Base-by-base conservation (phyloP, 73 alveolate genomes). In the Symbiodinium natans region DNA sequence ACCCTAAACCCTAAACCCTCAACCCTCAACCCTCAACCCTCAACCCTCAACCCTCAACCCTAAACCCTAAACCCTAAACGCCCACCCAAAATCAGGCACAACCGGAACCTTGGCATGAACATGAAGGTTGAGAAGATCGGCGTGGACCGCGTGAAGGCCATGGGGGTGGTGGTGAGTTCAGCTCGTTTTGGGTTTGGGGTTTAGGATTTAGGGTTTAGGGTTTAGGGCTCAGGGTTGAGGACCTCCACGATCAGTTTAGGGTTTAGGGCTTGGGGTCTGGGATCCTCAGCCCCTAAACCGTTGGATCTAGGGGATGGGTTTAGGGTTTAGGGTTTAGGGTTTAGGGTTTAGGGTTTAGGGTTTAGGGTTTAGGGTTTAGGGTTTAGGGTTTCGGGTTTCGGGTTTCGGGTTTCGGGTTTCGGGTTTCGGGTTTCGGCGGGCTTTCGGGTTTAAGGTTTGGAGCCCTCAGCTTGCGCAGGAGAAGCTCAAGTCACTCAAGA, bases 71-170 rank as follows among this genome's bases (percentile, higher is more conserved):
- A 63, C 34, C 9, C 9, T 63, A 21, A 5, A 63, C 1, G 10
- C 19, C 3, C 19, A 15, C 75, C 2, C n/a, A n/a, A n/a, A n/a
- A n/a, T n/a, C n/a, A 92, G 98, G 68, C 98, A 92, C 98, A 92
- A 92, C 33, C 82, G 98, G 6, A 92, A 92, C 75, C 92, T 92
- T n/a, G 98, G 98, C 27, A 92, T 92, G 98, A 92, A 92, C 92
- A 92, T 92, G 98, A 92, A 92, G 33, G 98, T 92, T 7, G 98
- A 92, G 83, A 92, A 92, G 68, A 77, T 92, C 17, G 98, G 98
- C 43, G 98, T 77, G 21, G 98, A 92, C 83, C 90, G 98, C 41
- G 82, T 92, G 83, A 89, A 89, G 75, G 77, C 77, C 29, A 11
- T 21, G 34, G 68, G 29, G 13, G 29, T 52, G 21, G 27, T 5